A percentile compares a stretch with the other conserved stretches of the same genome.
phyloP scores from a whole-genome alignment of 805 yeast genomes.

The Saccharomycopsis fodiens region DNA sequence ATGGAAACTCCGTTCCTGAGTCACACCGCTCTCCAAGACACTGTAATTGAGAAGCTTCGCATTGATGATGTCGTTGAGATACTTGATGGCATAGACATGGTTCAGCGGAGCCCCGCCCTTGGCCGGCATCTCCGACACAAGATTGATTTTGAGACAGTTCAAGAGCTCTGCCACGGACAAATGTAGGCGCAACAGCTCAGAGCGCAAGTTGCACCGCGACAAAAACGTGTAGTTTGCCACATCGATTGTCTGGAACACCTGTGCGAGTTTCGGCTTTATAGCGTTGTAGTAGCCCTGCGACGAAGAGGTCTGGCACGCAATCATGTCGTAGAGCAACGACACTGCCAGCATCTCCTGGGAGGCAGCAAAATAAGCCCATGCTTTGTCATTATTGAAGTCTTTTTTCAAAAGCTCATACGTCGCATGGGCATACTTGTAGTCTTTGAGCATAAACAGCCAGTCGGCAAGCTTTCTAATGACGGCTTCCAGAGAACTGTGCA shows the following conservation, averaged over 20 bases:
- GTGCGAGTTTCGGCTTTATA: slow-evolving; percentile 43
- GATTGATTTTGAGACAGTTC: slow-evolving; percentile 34
- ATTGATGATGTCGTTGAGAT: slow-evolving; percentile 28
- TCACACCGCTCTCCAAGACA: slow-evolving; percentile 26
- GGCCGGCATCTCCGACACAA: slow-evolving; percentile 33
- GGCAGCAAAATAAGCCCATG: slow-evolving; percentile 75
- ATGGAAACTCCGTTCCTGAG: slow-evolving; percentile 24
- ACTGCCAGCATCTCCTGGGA: slow-evolving; percentile 84
- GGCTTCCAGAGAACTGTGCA: slow-evolving; percentile 60
- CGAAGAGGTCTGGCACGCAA: slow-evolving; percentile 20
- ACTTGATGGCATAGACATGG: slow-evolving; percentile 40
- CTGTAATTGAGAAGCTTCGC: slow-evolving; percentile 25
- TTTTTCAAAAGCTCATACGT: slow-evolving; percentile 77
- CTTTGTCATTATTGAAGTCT: slow-evolving; percentile 69
- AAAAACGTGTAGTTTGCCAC: slow-evolving; percentile 67
- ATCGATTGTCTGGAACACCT: slow-evolving; percentile 56
- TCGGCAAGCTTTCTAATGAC: slow-evolving; percentile 79
- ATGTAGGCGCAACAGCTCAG: slow-evolving; percentile 63
- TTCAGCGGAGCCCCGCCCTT: slow-evolving; percentile 28
- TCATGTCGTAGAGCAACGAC: slow-evolving; percentile 53
- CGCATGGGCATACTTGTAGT: slow-evolving; percentile 74
- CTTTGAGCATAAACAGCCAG: slow-evolving; percentile 86
- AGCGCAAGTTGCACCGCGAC: slow-evolving; percentile 60
- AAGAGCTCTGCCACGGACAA: slow-evolving; percentile 67
- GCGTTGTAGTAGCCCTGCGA: slow-evolving; percentile 35